Conservation (phyloP, 2,329 filamentous ascomycete genomes). For the Monilinia aucupariae region DNA sequence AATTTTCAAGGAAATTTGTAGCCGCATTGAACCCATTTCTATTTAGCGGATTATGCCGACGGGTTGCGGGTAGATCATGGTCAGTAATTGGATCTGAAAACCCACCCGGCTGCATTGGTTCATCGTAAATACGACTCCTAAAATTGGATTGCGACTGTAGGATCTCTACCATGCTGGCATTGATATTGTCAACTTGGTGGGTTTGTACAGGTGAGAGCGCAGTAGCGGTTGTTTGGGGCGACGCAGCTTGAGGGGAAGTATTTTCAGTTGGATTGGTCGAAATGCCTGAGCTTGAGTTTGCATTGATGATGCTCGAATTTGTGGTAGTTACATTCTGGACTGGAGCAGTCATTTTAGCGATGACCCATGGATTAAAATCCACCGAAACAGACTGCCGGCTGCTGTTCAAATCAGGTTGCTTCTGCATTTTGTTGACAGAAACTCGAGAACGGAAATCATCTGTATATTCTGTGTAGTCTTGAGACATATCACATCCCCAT, state of each 20-base stretch:
- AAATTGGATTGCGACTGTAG: not conserved
- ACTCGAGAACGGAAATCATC: slow-evolving; percentile 33
- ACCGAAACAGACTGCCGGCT: not conserved
- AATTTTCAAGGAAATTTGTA: slow-evolving; percentile 20
- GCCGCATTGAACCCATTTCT: slow-evolving; percentile 29
- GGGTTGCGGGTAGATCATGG: not conserved
- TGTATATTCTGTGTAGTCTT: slow-evolving; percentile 39
- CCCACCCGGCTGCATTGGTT: not conserved
- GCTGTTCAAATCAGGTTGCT: not conserved
- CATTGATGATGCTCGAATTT: not conserved
- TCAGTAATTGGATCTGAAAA: not conserved
- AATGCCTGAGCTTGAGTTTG: slow-evolving; percentile 3
- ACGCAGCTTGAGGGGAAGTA: not conserved
- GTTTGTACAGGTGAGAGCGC: not conserved
- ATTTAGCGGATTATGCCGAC: not conserved
- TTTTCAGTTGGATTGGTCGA: not conserved
- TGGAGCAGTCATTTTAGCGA: slow-evolving; percentile 38
- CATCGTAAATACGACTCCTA: not conserved
- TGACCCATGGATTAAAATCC: slow-evolving; percentile 39
- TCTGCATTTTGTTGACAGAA: not conserved
- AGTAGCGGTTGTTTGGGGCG: not conserved
- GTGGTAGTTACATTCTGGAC: not conserved
- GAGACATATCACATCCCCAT: slow-evolving; percentile 44
- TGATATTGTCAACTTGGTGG: not conserved
- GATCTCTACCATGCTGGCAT: not conserved